Percentiles rank a stretch among this genome's conserved stretches.
phyloP scores from a whole-genome alignment of 768 basidiomycete species.

The Boletus huronensis region DNA sequence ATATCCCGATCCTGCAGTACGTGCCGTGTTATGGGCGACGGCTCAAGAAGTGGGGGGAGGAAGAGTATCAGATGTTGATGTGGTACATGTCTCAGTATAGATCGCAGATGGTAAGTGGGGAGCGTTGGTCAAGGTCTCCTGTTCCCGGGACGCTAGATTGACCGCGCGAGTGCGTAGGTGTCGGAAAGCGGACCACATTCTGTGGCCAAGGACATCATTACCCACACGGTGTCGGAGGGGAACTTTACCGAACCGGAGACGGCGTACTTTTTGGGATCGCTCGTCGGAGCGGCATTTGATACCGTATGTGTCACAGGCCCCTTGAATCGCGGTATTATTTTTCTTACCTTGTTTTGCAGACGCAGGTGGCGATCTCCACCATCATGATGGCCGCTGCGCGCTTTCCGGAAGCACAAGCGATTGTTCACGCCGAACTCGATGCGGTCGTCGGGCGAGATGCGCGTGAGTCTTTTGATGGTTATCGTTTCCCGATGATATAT shows the following conservation, averaged over 20 bases:
- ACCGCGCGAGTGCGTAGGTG: conserved; percentile 2
- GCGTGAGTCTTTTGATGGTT: conserved; percentile 17
- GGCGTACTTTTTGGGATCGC: conserved; percentile 56
- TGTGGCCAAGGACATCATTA: conserved; percentile 53
- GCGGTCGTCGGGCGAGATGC: conserved; percentile 34
- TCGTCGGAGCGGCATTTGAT: conserved; percentile 60
- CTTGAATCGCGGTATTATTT: neutral
- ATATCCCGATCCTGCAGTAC: conserved; percentile 37
- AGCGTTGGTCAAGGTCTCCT: no score
- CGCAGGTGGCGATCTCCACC: conserved; percentile 25
- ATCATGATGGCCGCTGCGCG: conserved; percentile 38
- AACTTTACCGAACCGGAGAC: conserved; percentile 50
- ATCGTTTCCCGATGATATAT: neutral
- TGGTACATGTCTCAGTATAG: conserved; percentile 44
- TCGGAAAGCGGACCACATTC: conserved; percentile 20
- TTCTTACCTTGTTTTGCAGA: conserved; percentile 10
- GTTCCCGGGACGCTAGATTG: neutral
- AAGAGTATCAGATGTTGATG: conserved; percentile 51
- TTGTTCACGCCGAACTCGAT: conserved; percentile 38
- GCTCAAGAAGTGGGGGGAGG: conserved; percentile 49
- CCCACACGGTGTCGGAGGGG: conserved; percentile 42
- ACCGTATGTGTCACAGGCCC: conserved; percentile 32
- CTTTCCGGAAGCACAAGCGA: conserved; percentile 32
- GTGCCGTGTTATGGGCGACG: conserved; percentile 62
- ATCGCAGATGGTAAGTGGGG: conserved; percentile 37